These are phyloP conservation scores for Singerocomus inundabilis DNA, from an alignment of 1,284 basidiomycete species.

Conservation along the genomic window DNA sequence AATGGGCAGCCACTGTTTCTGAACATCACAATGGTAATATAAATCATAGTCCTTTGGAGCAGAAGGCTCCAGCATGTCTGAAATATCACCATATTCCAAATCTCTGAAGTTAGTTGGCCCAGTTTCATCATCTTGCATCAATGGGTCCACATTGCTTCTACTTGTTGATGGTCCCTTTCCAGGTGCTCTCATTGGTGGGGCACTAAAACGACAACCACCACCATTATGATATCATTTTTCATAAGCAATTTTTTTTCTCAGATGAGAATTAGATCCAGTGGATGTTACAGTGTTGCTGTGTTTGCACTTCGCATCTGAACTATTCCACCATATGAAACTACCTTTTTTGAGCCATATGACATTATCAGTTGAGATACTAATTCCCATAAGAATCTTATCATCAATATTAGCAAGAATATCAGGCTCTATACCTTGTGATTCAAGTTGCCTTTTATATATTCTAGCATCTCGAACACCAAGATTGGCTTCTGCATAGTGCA, in stretches of 20 bases:
- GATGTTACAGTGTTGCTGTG: not conserved
- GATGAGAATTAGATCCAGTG: not conserved
- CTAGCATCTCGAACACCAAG: too few relatives aligned
- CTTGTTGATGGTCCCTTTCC: too few relatives aligned
- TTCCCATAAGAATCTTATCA: not conserved
- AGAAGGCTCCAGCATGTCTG: too few relatives aligned
- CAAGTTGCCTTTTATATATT: too few relatives aligned
- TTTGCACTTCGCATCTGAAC: slow-evolving; percentile 14
- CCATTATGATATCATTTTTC: slow-evolving; percentile 8
- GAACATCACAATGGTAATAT: not conserved
- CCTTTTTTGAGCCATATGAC: slow-evolving; percentile 16
- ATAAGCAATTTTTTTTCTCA: not conserved
- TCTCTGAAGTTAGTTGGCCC: too few relatives aligned
- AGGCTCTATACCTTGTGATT: not conserved
- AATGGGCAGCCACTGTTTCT: not conserved
- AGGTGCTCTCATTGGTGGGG: slow-evolving; percentile 1
- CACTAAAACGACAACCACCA: not conserved
- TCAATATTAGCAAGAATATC: not conserved
- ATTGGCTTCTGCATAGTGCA: too few relatives aligned
- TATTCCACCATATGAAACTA: slow-evolving; percentile 14
- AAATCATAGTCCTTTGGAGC: too few relatives aligned
- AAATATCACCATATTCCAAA: too few relatives aligned
- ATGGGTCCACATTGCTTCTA: too few relatives aligned
- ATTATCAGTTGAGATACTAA: slow-evolving; percentile 1
- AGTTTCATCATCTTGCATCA: too few relatives aligned